These are phyloP conservation scores for Pilobolus umbonatus DNA, from an alignment of 192 early-diverging fungal species.

Conservation along the genomic window DNA sequence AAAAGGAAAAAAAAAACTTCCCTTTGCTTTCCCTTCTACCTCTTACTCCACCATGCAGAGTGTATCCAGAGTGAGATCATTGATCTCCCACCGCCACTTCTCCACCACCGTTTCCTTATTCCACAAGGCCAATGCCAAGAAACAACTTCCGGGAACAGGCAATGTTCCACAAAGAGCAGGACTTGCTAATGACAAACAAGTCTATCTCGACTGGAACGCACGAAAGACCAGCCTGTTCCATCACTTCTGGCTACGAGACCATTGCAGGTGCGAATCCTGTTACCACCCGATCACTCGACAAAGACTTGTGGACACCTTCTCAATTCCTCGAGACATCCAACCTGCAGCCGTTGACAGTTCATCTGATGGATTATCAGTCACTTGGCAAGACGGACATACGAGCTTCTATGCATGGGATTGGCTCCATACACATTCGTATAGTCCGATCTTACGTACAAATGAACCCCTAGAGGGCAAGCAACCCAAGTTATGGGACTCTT, in stretches of 20 bases:
- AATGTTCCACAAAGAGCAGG: slow-evolving; percentile 16
- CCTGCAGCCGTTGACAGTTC: slow-evolving; percentile 39
- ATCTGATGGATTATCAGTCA: slow-evolving; percentile 36
- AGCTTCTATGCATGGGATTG: slow-evolving; percentile 56
- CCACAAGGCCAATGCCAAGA: slow-evolving; percentile 19
- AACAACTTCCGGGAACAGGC: slow-evolving; percentile 11
- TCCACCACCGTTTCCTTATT: not conserved
- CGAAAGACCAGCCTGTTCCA: slow-evolving; percentile 40
- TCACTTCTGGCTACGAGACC: slow-evolving; percentile 79
- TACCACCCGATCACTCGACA: slow-evolving; percentile 76
- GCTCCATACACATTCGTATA: slow-evolving; percentile 63
- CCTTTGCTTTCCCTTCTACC: no score
- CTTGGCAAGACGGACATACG: slow-evolving; percentile 57
- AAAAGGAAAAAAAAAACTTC: no score
- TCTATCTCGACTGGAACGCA: slow-evolving; percentile 29
- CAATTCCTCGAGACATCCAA: slow-evolving; percentile 54
- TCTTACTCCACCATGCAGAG: no score
- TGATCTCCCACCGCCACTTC: no score
- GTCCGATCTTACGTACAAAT: slow-evolving; percentile 41
- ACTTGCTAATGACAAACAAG: slow-evolving; percentile 25
- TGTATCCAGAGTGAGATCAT: no score
- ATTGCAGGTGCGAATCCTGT: slow-evolving; percentile 74
- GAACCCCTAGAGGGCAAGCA: slow-evolving; percentile 8
- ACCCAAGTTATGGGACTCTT: slow-evolving; percentile 21
- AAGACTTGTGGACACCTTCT: slow-evolving; percentile 66